These are phyloP conservation scores for Chlorella ohadii DNA, from an alignment of 139 green algal species.

Conservation along the genomic window DNA sequence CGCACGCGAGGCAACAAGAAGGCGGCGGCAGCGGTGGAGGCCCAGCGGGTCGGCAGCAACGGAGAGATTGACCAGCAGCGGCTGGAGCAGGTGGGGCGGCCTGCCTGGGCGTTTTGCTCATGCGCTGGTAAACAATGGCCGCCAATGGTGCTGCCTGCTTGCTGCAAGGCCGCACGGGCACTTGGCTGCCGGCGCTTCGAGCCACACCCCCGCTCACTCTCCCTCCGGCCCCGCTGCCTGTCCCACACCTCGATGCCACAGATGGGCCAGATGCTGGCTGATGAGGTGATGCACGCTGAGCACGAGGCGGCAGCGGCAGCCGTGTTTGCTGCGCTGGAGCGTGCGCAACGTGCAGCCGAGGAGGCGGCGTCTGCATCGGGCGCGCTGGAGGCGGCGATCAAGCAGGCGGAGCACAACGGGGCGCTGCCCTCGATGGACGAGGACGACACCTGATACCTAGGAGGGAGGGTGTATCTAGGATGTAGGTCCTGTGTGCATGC, in stretches of 20 bases:
- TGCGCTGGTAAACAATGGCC: background rate
- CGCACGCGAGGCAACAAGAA: constrained; percentile 20
- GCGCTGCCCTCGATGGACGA: constrained; percentile 34
- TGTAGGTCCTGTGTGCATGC: no score
- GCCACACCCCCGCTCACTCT: no score
- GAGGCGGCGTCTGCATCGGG: constrained; percentile 33
- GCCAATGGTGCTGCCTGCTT: no score
- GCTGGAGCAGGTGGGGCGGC: background rate
- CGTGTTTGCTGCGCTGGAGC: constrained; percentile 41
- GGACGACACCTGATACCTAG: background rate
- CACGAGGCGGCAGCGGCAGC: constrained; percentile 25
- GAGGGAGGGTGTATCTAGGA: no score
- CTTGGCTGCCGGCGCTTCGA: no score
- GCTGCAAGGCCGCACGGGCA: background rate
- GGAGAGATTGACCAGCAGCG: background rate
- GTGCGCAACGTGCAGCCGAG: constrained; percentile 39
- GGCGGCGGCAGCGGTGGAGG: constrained; percentile 11
- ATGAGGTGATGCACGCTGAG: background rate
- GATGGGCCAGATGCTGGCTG: constrained; percentile 5
- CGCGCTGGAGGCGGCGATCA: constrained; percentile 34
- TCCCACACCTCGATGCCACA: background rate
- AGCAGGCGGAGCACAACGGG: constrained; percentile 34
- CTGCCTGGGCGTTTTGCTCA: background rate
- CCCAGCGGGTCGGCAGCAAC: background rate
- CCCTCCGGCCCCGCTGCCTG: no score